Conservation (phyloP, 1,284 basidiomycete genomes). For the Entoloma clypeatum region DNA sequence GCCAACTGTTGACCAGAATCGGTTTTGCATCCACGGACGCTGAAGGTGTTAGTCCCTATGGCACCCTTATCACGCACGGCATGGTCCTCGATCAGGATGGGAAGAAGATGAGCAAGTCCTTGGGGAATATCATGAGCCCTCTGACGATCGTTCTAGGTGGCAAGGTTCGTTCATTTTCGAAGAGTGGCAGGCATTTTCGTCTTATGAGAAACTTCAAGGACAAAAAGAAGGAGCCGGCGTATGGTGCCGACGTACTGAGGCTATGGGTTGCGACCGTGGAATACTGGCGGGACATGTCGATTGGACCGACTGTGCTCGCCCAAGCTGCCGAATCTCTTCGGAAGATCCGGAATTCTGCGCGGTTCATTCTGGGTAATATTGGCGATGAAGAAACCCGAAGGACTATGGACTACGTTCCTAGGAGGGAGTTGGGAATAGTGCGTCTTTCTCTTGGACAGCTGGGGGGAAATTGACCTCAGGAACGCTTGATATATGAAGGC, state of each 20-base stretch:
- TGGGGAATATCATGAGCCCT: constrained; percentile 91
- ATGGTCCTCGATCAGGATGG: constrained; percentile 93
- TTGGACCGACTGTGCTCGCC: constrained; percentile 76
- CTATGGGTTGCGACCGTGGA: constrained; percentile 93
- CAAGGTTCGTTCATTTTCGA: constrained; percentile 47
- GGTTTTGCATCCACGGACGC: constrained; percentile 40
- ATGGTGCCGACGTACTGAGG: constrained; percentile 86
- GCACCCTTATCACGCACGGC: constrained; percentile 88
- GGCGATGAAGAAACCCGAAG: constrained; percentile 36
- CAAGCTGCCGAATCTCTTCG: constrained; percentile 79
- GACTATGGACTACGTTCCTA: constrained; percentile 34
- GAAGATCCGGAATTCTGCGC: constrained; percentile 84
- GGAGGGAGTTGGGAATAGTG: constrained; percentile 60
- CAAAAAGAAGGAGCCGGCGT: constrained; percentile 67
- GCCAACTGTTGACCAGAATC: constrained; percentile 84
- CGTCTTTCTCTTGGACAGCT: constrained; percentile 23
- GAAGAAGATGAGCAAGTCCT: constrained; percentile 98
- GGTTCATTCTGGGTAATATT: constrained; percentile 89
- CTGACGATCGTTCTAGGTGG: constrained; percentile 79
- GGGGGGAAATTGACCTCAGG: constrained; percentile 6
- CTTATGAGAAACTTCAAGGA: constrained; percentile 40
- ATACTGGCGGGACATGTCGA: constrained; percentile 84
- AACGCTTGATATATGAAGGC: constrained; percentile 41
- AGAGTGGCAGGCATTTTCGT: background rate
- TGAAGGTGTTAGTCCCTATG: constrained; percentile 63